Percentiles rank a stretch among this genome's conserved stretches.
Conservation (phyloP, 2,329 filamentous ascomycete species). For the Alternaria metachromatica region DNA sequence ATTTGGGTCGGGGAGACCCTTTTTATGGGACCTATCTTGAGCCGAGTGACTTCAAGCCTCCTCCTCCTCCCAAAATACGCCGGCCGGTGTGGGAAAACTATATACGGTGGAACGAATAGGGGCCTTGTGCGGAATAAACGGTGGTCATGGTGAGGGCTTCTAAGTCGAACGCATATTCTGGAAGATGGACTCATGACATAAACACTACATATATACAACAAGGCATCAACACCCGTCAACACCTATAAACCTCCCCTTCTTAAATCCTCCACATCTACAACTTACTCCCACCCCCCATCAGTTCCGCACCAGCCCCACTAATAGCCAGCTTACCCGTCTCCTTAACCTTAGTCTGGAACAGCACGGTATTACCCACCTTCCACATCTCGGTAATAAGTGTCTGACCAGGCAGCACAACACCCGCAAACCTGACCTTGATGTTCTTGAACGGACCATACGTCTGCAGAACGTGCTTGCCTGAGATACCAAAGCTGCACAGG, state of each 20-base stretch:
- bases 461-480: slow-evolving; percentile 87
- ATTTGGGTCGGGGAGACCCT: neutral
- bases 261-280: slow-evolving; percentile 30
- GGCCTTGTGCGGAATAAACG: neutral
- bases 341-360: slow-evolving; percentile 88
- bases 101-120: neutral
- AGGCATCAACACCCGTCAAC: neutral
- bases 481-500: slow-evolving; percentile 92
- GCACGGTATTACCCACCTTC: slow-evolving; percentile 79
- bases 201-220: slow-evolving; percentile 7
- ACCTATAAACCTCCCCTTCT: neutral
- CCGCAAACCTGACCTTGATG: slow-evolving; percentile 90
- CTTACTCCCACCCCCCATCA: slow-evolving; percentile 60
- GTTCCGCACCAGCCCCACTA: slow-evolving; percentile 78
- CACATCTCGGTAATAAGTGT: slow-evolving; percentile 93
- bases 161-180: neutral
- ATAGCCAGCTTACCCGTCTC: slow-evolving; percentile 93
- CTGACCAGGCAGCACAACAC: slow-evolving; percentile 84
- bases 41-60: neutral
- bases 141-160: neutral
- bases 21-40: neutral
- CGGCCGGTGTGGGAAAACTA: neutral
- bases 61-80: neutral
- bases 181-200: neutral
- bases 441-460: slow-evolving; percentile 85